Evolutionary conservation across 805 yeast genomes (phyloP), one percentile per base, ranked within the genome.

Genomic region (Tetrapisispora phaffii): DNA sequence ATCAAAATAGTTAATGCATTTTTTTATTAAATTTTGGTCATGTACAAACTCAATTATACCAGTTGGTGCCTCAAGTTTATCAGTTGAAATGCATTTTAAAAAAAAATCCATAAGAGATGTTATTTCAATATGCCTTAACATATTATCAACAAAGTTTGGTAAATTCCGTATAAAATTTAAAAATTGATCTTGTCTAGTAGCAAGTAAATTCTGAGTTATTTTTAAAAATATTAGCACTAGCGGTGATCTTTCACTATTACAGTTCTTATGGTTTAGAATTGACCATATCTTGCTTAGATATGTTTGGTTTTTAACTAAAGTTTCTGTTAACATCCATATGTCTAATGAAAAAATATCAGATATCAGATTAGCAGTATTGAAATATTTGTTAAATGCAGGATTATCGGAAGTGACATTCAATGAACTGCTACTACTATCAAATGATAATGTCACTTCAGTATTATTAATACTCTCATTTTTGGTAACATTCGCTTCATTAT

Each of bases 91-190:
- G 34, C 93, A 76, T 62, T 90, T 82, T 41, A 93, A 71, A 47
- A 93, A 71, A 53, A 89, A 85, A 63, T 93, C 98, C 86, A 89
- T 87, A 45, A 93, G 64, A 44, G 93, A 80, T 1, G 97, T 95
- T 39, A 89, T 84, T 54, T 87, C 93, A 43, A 90, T 77, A 63
- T 89, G 95, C 41, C 76, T 72, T 20, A 70, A 49, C 57, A 93
- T 75, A 57, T 85, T 90, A 37, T 71, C 72, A 7, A 79, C 67
- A 65, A 77, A 50, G 68, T 81, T 82, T 44, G 79, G 83, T 63
- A 82, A 44, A 13, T 57, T 40, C 38, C 70, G 52, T 13, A 67
- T 56, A 48, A 63, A 65, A 49, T 67, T 66, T 39, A 67, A 50
- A 45, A 59, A 67, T 35, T 58, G 59, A 38, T 57, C 64, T 43